Evolutionary conservation across 2,329 filamentous ascomycete species (phyloP).

Genomic region (Sphaceloma murrayae): DNA sequence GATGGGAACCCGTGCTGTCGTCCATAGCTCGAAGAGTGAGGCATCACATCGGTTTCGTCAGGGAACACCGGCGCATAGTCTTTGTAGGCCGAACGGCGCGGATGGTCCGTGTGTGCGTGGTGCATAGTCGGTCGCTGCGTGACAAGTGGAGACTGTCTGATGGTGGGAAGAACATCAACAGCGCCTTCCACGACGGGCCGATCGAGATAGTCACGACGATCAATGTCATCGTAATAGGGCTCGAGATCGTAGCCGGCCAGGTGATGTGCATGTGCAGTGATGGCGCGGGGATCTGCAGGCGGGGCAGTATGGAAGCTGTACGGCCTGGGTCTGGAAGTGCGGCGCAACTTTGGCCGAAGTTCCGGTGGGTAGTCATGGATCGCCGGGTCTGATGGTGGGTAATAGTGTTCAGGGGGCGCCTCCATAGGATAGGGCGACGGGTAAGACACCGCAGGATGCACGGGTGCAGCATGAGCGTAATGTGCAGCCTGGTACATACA

Average conservation of each 20-base stretch:
- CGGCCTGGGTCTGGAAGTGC: neutral
- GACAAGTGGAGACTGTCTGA: neutral
- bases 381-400: neutral
- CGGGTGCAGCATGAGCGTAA: neutral
- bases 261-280: neutral
- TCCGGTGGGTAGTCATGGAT: neutral
- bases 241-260: neutral
- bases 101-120: constrained; percentile 10
- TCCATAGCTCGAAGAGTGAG: constrained; percentile 1
- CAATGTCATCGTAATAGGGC: neutral
- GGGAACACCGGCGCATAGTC: constrained; percentile 6
- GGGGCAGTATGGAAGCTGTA: constrained; percentile 3
- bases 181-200: neutral
- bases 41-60: neutral
- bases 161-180: constrained; percentile 4
- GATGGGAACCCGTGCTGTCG: neutral
- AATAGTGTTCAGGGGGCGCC: neutral
- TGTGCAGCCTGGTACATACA: neutral
- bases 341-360: neutral
- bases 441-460: neutral
- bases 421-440: neutral
- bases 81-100: neutral
- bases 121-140: constrained; percentile 6
- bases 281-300: neutral
- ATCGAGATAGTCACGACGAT: neutral